These are phyloP conservation scores for Viola odorata DNA, from an alignment of 345 rosid genomes.

Conservation along the genomic window DNA sequence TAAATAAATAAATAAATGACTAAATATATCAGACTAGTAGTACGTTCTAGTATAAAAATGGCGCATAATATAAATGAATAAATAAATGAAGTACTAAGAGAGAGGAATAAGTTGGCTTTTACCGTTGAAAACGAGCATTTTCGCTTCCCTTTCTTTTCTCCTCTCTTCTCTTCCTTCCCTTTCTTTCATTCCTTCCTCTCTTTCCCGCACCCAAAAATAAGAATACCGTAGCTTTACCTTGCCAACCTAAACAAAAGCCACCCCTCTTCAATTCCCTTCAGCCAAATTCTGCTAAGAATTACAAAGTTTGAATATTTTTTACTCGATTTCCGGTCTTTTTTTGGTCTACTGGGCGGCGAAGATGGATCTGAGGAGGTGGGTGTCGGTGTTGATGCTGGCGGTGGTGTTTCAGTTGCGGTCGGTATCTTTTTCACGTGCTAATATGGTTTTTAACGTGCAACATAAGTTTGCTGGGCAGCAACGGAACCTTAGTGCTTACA, in stretches of 20 bases:
- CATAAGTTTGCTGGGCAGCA: slow-evolving; percentile 51
- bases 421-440: slow-evolving; percentile 15
- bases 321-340: background rate
- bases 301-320: no score
- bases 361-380: slow-evolving; percentile 35
- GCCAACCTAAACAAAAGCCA: background rate
- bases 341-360: background rate
- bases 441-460: slow-evolving; percentile 55
- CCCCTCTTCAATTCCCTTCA: background rate
- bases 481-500: slow-evolving; percentile 41
- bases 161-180: background rate
- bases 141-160: background rate
- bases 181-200: background rate
- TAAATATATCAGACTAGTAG: no score
- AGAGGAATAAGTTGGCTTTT: background rate
- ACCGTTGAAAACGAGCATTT: slow-evolving; percentile 28
- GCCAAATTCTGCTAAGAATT: no score
- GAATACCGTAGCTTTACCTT: no score
- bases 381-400: slow-evolving; percentile 23
- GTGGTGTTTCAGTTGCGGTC: slow-evolving; percentile 20
- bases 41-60: no score
- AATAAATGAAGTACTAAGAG: no score
- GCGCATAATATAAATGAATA: no score
- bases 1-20: no score
- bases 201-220: background rate